Percentiles rank a stretch among this genome's conserved stretches.
phyloP scores from a whole-genome alignment of 1,139 yeast genomes.

The Hansenula sp. region DNA sequence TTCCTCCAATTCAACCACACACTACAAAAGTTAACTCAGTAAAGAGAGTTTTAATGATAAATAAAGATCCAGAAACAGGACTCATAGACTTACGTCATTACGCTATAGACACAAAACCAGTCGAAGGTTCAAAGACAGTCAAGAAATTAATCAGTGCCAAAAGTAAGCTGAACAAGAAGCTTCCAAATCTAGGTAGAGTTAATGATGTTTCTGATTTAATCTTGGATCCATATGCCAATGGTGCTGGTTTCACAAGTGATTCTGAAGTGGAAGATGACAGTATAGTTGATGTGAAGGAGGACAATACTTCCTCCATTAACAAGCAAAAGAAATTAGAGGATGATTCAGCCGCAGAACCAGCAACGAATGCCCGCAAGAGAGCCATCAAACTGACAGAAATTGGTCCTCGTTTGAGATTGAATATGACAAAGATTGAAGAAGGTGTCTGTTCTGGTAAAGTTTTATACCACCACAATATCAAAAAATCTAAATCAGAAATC shows the following conservation, averaged over 20 bases:
- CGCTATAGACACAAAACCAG: slow-evolving; percentile 80
- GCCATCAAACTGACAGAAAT: slow-evolving; percentile 91
- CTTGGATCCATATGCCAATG: slow-evolving; percentile 77
- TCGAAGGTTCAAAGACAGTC: slow-evolving; percentile 77
- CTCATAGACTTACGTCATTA: slow-evolving; percentile 85
- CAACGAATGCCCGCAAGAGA: slow-evolving; percentile 50
- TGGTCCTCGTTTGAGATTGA: slow-evolving; percentile 84
- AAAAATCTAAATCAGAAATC: slow-evolving; percentile 59
- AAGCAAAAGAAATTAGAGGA: slow-evolving; percentile 16
- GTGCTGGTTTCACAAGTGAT: slow-evolving; percentile 78
- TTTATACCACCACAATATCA: slow-evolving; percentile 68
- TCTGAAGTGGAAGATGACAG: slow-evolving; percentile 91
- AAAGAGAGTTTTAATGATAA: slow-evolving; percentile 79
- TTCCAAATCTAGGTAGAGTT: slow-evolving; percentile 70
- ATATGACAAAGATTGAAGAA: slow-evolving; percentile 84
- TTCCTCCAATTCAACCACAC: slow-evolving; percentile 89
- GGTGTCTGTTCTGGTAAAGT: slow-evolving; percentile 87
- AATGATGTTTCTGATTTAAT: slow-evolving; percentile 80
- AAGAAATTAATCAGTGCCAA: slow-evolving; percentile 71
- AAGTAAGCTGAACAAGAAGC: slow-evolving; percentile 52
- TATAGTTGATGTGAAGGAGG: slow-evolving; percentile 67
- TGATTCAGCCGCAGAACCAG: slow-evolving; percentile 20
- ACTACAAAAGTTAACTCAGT: slow-evolving; percentile 68
- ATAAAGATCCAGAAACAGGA: slow-evolving; percentile 66
- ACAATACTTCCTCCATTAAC: slow-evolving; percentile 10